A percentile compares a stretch with the other conserved stretches of the same genome.
These are phyloP conservation scores for Cytospora chrysosperma DNA, from an alignment of 2,329 filamentous ascomycete species.

Conservation along the genomic window DNA sequence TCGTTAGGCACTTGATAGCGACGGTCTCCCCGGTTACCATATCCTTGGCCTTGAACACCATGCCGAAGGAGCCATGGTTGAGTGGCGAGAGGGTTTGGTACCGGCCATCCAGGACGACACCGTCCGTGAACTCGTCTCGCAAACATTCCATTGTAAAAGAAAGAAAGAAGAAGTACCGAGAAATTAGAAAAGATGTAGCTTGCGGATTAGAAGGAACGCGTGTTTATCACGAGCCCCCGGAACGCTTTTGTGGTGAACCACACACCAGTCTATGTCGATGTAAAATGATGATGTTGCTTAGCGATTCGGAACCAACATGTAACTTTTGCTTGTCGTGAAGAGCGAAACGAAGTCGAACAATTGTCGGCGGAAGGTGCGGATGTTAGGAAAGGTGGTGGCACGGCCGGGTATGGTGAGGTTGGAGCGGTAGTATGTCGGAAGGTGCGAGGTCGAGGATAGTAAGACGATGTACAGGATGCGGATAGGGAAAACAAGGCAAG, in stretches of 20 bases:
- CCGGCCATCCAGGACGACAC: slow-evolving; percentile 80
- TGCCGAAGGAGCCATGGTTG: slow-evolving; percentile 97
- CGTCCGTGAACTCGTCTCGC: slow-evolving; percentile 75
- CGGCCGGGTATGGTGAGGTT: not conserved
- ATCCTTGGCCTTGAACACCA: slow-evolving; percentile 94
- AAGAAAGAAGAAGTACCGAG: slow-evolving; percentile 22
- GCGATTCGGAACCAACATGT: slow-evolving; percentile 4
- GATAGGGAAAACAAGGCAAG: slow-evolving; percentile 29
- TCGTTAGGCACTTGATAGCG: slow-evolving; percentile 95
- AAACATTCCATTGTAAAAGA: slow-evolving; percentile 71
- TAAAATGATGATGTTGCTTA: slow-evolving; percentile 23
- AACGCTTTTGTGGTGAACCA: slow-evolving; percentile 20
- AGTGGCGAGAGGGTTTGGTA: slow-evolving; percentile 90
- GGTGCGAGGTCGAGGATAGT: slow-evolving; percentile 14
- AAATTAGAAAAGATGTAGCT: slow-evolving; percentile 27
- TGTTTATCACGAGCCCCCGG: slow-evolving; percentile 30
- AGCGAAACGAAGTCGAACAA: not conserved
- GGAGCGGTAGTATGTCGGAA: slow-evolving; percentile 14
- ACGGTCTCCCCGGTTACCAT: slow-evolving; percentile 73
- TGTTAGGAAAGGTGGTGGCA: not conserved
- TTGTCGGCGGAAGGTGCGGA: slow-evolving; percentile 10
- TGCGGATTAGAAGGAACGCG: slow-evolving; percentile 28
- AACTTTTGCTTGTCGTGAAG: slow-evolving; percentile 22
- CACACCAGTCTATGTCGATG: slow-evolving; percentile 26
- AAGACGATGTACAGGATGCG: slow-evolving; percentile 23